Percentiles rank a stretch among this genome's conserved stretches.
Conservation (phyloP, 139 green algal genomes). For the Trebouxia sp. region DNA sequence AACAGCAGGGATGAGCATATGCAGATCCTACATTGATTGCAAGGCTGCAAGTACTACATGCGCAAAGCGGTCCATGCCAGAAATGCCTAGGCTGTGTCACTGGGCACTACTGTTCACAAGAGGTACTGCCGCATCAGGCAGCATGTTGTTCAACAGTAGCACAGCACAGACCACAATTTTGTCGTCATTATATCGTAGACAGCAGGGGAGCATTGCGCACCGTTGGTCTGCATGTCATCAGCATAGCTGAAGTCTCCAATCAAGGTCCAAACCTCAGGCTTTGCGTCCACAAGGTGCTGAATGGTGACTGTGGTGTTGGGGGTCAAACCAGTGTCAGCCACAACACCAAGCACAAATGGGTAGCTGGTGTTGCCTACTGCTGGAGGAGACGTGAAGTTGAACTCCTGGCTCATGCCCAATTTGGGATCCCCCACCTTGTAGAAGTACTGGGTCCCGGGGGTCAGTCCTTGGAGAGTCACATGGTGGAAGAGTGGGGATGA, state of each 20-base stretch:
- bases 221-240: slow-evolving; percentile 4
- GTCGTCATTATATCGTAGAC: too few relatives aligned
- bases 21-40: too few relatives aligned
- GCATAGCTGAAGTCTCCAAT: slow-evolving; percentile 27
- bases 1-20: too few relatives aligned
- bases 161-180: too few relatives aligned
- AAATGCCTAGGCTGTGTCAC: too few relatives aligned
- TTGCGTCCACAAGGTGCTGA: not conserved
- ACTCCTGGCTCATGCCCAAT: not conserved
- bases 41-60: too few relatives aligned
- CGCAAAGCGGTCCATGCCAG: too few relatives aligned
- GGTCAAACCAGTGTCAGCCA: slow-evolving; percentile 30
- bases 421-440: slow-evolving; percentile 13
- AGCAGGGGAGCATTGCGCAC: not conserved
- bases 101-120: too few relatives aligned
- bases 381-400: slow-evolving; percentile 17
- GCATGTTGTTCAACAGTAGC: too few relatives aligned
- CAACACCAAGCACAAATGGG: slow-evolving; percentile 24
- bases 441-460: slow-evolving; percentile 6
- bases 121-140: too few relatives aligned
- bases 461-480: not conserved
- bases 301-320: slow-evolving; percentile 26
- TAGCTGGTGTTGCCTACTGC: not conserved
- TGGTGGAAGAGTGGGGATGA: slow-evolving; percentile 28
- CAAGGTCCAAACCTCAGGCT: slow-evolving; percentile 9